Evolutionary conservation across 345 rosid species (phyloP), one percentile per base, ranked within the genome.

Genomic region (Euphorbia peplus): DNA sequence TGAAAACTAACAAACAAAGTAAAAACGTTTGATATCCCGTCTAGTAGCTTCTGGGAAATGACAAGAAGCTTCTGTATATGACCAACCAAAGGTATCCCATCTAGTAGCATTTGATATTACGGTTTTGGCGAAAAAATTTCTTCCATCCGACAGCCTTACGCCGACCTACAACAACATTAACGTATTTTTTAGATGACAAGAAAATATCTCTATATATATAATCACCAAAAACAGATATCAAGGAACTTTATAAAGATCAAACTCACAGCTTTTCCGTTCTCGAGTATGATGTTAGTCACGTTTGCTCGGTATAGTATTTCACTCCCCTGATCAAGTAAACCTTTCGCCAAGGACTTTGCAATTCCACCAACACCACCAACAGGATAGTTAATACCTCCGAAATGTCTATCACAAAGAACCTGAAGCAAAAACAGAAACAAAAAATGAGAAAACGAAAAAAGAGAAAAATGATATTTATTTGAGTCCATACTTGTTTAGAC

Each of bases 81-180:
- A 76, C 97, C 81, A 77, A 95, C 99, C 96, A 77, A 95, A 95
- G 26, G 99, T 95, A 75, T 89, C 97, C 98, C 99, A 93, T 87
- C 97, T 90, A 42, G 99, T 91, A 70, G 97, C 97, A 80, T 91
- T 93, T 70, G 99, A 93, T 67, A 93, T 84, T 74, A 89, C 72
- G 13, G 96, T 91, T 74, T 82, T 84, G 52, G 91, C 89, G 13
- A 75, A 89, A 80, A 87, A 76, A 54, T 88, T 79, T 78, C 95
- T 84, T 76, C 97, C 96, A 83, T 89, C 93, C 39, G 95, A 87
- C 39, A 93, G 84, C 86, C 82, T 81, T 53, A 88, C 97, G 71
- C 99, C 97, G 5, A 88, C 86, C 99, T 93, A 77, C 73, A 74
- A 77, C 73, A 74, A 74, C 75, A 65, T 68, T 57, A 53, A 15